Base-by-base conservation (phyloP, 345 rosid species). In the Bruguiera gymnorhiza region DNA sequence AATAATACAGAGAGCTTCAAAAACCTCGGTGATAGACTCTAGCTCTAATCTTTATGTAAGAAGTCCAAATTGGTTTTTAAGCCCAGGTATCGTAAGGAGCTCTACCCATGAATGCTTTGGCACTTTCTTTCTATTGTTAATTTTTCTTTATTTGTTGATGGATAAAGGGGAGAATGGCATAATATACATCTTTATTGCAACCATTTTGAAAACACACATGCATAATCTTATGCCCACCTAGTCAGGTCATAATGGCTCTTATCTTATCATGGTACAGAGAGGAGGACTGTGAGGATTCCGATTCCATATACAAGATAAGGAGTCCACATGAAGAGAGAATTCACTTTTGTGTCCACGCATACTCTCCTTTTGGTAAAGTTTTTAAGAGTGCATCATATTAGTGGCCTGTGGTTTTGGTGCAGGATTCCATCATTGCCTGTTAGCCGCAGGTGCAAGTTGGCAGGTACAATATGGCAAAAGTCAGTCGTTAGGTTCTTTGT, bases 371-470 rank as follows among this genome's bases (percentile, higher is more conserved):
- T 66, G 55, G 57, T 65, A 54, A 75, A 71, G 56, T 46, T 61
- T 73, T 75, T 26, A 62, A 62, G 69, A 1, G 9, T 8, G 36
- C 56, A 54, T 51, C 73, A 67, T 50, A 46, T 63, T 31, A 68
- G 77, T 64, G 72, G 67, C 76, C 70, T 68, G 79, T 57, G 73
- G 70, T 56, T 72, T 36, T 66, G 74, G 61, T 75, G 37, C 37
- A 34, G 37, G 37, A 34, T 34, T 34, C 37, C 37, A 72, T 73
- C 79, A 80, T 86, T 77, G 79, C 79, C 76, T 70, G 78, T 65
- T 77, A 39, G 79, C 67, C 74, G 74, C 64, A 65, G 85, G 64
- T 76, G 75, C 79, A 66, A 77, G 82, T 76, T 82, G 81, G 73
- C 79, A n/a, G 80, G 62, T 71, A 71, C 74, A 73, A 76, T 82